Base-by-base conservation (phyloP, 1,139 yeast species). In the Suhomyces coccinellae region DNA sequence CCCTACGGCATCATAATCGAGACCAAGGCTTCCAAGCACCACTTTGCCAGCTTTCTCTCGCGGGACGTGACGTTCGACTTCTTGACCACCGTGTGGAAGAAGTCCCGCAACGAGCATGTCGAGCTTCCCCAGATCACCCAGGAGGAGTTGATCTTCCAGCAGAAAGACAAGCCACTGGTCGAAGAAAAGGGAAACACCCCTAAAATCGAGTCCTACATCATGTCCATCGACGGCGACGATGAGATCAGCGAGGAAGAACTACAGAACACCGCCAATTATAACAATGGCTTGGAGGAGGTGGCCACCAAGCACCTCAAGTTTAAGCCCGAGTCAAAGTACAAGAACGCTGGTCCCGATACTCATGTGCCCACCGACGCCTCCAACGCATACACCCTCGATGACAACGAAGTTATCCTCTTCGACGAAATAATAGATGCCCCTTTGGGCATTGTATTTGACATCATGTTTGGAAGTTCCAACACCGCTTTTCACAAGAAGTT, bases 1-100 rank as follows among this genome's bases (percentile, higher is more conserved):
- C 97, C 97, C 13, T 91, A 91, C 62, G 98, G 96, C 2, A 87
- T 91, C 14, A 73, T 79, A 11, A 73, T 90, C n/a, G 85, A 83
- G 51, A 85, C 96, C 1, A 73, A 69, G 9, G 85, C 81, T 48
- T 78, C 82, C 1, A 80, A 79, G 51, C 88, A 90, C 56, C 77
- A 77, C 3, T 91, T 93, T 73, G 97, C 97, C 14, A 87, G 96
- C 50, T 89, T 93, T 58, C 73, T 89, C 6, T 82, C 95, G 1
- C 73, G 98, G 51, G 97, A 91, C 60, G 66, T 82, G 3, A 87
- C 96, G 0, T 80, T 78, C 53, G 87, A 85, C 42, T 79, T 89
- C 51, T 71, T 93, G 55, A 76, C 73, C 43, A 73, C 80, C 0
- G 70, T 83, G 3, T 83, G 90, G 90, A 70, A 68, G 41, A 60